Evolutionary conservation across 371 early-diverging fungal species (phyloP).

Genomic region (Astathelohania contejeani): DNA sequence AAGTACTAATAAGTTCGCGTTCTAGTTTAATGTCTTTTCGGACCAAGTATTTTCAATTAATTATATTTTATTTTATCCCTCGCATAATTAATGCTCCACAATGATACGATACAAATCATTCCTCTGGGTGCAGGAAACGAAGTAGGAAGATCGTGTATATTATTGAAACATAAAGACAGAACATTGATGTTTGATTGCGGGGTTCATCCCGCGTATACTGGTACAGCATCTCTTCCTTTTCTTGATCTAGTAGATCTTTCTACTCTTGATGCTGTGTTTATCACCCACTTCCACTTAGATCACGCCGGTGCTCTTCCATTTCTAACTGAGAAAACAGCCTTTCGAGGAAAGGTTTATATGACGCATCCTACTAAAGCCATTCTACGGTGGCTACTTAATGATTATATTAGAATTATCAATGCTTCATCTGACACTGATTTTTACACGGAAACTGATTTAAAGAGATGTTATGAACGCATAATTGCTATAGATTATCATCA

Average conservation of each 20-base stretch:
- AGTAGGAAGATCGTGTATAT: constrained; percentile 89
- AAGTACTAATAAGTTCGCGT: no score
- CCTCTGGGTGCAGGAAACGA: constrained; percentile 96
- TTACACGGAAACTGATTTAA: constrained; percentile 80
- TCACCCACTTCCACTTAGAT: constrained; percentile 97
- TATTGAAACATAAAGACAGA: constrained; percentile 83
- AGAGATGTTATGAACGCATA: constrained; percentile 73
- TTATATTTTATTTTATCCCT: no score
- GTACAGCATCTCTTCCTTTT: constrained; percentile 85
- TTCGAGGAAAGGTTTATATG: constrained; percentile 96
- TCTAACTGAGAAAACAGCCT: constrained; percentile 84
- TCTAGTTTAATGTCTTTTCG: no score
- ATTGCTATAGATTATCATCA: constrained; percentile 84
- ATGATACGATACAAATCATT: constrained; percentile 61
- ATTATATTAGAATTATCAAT: constrained; percentile 62
- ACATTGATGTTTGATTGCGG: constrained; percentile 90
- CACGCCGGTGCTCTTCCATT: constrained; percentile 98
- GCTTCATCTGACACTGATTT: constrained; percentile 71
- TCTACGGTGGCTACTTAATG: constrained; percentile 86
- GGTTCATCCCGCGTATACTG: constrained; percentile 88
- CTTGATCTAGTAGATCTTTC: constrained; percentile 87
- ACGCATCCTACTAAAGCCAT: constrained; percentile 98
- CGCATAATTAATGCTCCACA: no score
- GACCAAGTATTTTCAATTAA: no score
- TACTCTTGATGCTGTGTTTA: constrained; percentile 73